phyloP scores from a whole-genome alignment of 2,329 filamentous ascomycete genomes.

The Penicillium janthinellum region DNA sequence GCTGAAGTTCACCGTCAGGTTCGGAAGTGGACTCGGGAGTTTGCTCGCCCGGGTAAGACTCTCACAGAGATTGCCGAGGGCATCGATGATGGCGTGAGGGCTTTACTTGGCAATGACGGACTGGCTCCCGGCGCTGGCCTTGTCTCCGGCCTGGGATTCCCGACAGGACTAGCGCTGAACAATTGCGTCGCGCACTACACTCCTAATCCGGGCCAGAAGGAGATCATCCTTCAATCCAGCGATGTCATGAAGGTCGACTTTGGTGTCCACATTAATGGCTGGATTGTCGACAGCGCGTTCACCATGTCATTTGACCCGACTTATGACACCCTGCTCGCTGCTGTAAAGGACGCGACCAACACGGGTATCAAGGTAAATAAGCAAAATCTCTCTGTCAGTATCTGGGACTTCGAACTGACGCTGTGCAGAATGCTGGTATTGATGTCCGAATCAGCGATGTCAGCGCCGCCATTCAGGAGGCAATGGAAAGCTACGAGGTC shows the following conservation, averaged over 20 bases:
- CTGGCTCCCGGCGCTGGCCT: constrained; percentile 55
- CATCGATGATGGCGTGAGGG: constrained; percentile 58
- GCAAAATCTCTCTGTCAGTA: neutral
- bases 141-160: constrained; percentile 58
- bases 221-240: constrained; percentile 68
- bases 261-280: constrained; percentile 76
- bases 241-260: constrained; percentile 86
- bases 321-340: constrained; percentile 73
- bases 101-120: constrained; percentile 54
- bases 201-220: constrained; percentile 63
- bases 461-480: constrained; percentile 61
- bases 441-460: constrained; percentile 59
- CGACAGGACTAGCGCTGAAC: constrained; percentile 58
- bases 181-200: constrained; percentile 59
- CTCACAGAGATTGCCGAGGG: constrained; percentile 54
- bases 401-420: constrained; percentile 7
- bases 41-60: constrained; percentile 54
- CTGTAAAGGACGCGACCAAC: constrained; percentile 69
- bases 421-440: constrained; percentile 52
- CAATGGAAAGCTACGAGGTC: constrained; percentile 64
- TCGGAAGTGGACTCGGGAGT: constrained; percentile 52
- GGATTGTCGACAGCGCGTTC: constrained; percentile 80
- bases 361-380: constrained; percentile 48
- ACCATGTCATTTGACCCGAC: constrained; percentile 74
- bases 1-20: constrained; percentile 60